Evolutionary conservation across 768 basidiomycete genomes (phyloP).

Genomic region (Suillus weaverae): DNA sequence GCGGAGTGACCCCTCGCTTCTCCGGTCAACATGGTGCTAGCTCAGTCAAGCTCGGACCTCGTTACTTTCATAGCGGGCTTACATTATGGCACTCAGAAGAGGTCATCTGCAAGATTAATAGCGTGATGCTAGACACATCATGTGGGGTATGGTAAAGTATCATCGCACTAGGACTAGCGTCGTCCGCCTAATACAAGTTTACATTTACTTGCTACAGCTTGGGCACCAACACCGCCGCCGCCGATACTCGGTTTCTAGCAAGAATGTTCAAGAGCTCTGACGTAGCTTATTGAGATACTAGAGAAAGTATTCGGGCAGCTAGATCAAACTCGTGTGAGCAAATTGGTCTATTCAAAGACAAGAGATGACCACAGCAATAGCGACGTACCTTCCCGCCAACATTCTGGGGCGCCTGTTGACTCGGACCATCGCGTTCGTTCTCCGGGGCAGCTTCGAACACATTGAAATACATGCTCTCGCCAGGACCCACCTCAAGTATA

Average conservation of each 20-base stretch:
- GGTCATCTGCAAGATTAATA: conserved; percentile 5
- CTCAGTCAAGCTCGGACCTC: not conserved
- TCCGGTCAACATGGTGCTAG: not conserved
- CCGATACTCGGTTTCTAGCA: conserved; percentile 8
- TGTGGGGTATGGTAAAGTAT: conserved; percentile 10
- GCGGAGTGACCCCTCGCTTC: not conserved
- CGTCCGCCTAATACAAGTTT: conserved; percentile 7
- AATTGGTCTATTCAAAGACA: conserved; percentile 2
- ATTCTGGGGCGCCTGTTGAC: conserved; percentile 72
- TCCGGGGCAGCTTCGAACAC: conserved; percentile 99
- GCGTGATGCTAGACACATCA: conserved; percentile 3
- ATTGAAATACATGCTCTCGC: conserved; percentile 87
- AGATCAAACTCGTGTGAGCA: conserved; percentile 9
- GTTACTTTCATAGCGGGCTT: not conserved
- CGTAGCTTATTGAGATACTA: conserved; percentile 20
- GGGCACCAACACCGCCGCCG: conserved; percentile 12
- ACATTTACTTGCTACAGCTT: conserved; percentile 10
- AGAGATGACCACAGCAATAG: not conserved
- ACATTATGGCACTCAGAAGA: not conserved
- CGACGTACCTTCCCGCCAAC: conserved; percentile 65
- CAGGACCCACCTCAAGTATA: conserved; percentile 93
- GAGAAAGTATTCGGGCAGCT: conserved; percentile 84
- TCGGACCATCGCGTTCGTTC: conserved; percentile 91
- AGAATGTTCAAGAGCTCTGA: conserved; percentile 4
- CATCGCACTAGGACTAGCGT: not conserved